Evolutionary conservation across 768 basidiomycete species (phyloP).

Genomic region (Suillus tomentosus): DNA sequence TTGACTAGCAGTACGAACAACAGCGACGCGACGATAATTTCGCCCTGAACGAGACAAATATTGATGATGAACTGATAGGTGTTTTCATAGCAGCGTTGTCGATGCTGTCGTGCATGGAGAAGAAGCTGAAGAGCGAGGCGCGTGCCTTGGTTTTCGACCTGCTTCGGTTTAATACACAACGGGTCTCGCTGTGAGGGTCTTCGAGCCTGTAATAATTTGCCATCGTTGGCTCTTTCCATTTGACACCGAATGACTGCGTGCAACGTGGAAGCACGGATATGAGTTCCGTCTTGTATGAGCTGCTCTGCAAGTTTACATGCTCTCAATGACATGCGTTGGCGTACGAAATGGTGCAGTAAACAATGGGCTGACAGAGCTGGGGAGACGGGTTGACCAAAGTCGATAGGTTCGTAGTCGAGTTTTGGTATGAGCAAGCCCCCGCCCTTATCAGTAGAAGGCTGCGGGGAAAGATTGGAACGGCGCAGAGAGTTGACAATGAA

Average conservation of each 20-base stretch:
- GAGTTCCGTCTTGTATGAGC: conserved; percentile 57
- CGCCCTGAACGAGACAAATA: conserved; percentile 73
- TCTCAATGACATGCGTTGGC: conserved; percentile 46
- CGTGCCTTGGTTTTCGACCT: conserved; percentile 42
- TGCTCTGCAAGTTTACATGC: conserved; percentile 50
- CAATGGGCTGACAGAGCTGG: conserved; percentile 63
- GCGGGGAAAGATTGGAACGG: conserved; percentile 32
- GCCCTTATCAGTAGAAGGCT: conserved; percentile 11
- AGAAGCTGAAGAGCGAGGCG: conserved; percentile 58
- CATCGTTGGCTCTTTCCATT: conserved; percentile 19
- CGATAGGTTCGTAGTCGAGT: conserved; percentile 42
- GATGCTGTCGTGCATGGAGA: conserved; percentile 50
- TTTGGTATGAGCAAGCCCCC: conserved; percentile 28
- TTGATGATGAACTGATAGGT: conserved; percentile 65
- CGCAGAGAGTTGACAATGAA: conserved; percentile 61
- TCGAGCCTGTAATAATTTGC: conserved; percentile 19
- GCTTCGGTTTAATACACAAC: conserved; percentile 35
- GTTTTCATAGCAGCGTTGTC: conserved; percentile 54
- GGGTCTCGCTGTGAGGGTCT: conserved; percentile 16
- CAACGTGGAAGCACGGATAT: conserved; percentile 51
- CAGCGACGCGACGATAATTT: conserved; percentile 75
- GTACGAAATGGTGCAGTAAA: conserved; percentile 65
- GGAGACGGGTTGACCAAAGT: conserved; percentile 53
- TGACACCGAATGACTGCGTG: conserved; percentile 40
- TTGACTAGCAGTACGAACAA: conserved; percentile 66